phyloP scores from a whole-genome alignment of 495 filamentous ascomycete genomes.

The Aspergillus funiculosus region DNA sequence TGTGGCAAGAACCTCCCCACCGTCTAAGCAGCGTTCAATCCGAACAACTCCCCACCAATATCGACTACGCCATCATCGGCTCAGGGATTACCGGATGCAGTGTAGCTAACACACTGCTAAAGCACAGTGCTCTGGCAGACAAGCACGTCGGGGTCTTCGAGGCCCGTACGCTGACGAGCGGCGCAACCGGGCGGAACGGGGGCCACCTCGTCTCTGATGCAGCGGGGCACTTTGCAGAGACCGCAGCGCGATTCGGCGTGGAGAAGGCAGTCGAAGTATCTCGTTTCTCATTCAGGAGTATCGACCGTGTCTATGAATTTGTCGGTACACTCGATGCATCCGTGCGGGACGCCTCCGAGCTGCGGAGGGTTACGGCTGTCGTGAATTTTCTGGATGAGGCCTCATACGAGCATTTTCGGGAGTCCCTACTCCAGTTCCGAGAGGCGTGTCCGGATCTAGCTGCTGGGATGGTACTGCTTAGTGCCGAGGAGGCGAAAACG shows the following conservation, averaged over 20 bases:
- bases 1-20: conserved; percentile 1
- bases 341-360: neutral
- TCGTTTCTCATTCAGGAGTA: neutral
- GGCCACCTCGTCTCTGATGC: conserved; percentile 35
- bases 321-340: neutral
- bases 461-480: neutral
- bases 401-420: neutral
- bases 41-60: neutral
- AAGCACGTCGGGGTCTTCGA: conserved; percentile 66
- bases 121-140: conserved; percentile 23
- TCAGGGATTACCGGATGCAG: conserved; percentile 3
- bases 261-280: neutral
- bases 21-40: neutral
- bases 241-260: conserved; percentile 22
- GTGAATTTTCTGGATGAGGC: neutral
- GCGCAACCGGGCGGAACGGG: conserved; percentile 66
- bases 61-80: neutral
- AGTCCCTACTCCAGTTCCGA: neutral
- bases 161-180: conserved; percentile 71
- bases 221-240: conserved; percentile 25
- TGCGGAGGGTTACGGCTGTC: neutral
- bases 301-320: conserved; percentile 1
- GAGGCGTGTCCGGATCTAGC: neutral
- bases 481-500: neutral
- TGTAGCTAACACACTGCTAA: no score